These are phyloP conservation scores for Kickxella alabastrina DNA, from an alignment of 192 early-diverging fungal species.

Conservation along the genomic window DNA sequence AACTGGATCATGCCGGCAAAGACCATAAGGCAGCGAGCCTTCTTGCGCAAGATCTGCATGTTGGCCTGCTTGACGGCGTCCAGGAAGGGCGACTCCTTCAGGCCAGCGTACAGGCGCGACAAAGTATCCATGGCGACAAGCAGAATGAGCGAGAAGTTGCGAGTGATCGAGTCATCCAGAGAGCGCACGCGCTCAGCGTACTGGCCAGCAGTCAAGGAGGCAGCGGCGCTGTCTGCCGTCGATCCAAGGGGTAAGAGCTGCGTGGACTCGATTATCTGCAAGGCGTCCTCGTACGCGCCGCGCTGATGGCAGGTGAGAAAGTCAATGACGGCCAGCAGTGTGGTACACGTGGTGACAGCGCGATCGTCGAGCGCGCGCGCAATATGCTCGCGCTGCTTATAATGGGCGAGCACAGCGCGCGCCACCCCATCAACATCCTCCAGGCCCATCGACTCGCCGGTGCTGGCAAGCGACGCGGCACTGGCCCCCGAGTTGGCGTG, in stretches of 20 bases:
- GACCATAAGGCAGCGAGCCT: constrained; percentile 67
- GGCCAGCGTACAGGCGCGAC: constrained; percentile 55
- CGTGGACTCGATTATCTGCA: constrained; percentile 56
- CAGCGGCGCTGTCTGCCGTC: constrained; percentile 50
- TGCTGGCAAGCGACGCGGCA: background rate
- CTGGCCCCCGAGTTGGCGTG: constrained; percentile 7
- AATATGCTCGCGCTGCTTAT: constrained; percentile 51
- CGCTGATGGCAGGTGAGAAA: constrained; percentile 56
- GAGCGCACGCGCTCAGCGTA: constrained; percentile 62
- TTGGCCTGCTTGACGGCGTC: constrained; percentile 46
- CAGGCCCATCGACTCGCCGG: constrained; percentile 3
- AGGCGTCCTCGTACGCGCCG: constrained; percentile 58
- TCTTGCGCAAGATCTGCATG: constrained; percentile 54
- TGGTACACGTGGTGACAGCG: constrained; percentile 54
- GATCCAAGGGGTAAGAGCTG: constrained; percentile 62
- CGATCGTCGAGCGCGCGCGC: constrained; percentile 29
- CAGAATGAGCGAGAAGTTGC: constrained; percentile 73
- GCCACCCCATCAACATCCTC: constrained; percentile 51
- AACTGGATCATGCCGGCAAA: constrained; percentile 86
- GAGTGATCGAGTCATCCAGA: constrained; percentile 65
- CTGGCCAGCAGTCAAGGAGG: constrained; percentile 43
- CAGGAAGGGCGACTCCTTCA: constrained; percentile 55
- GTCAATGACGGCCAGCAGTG: constrained; percentile 58
- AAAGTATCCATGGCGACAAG: constrained; percentile 68
- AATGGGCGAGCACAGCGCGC: constrained; percentile 49